Evolutionary conservation across 1,139 yeast genomes (phyloP), one percentile per base, ranked within the genome.

Genomic region (Geotrichum aggregatum): DNA sequence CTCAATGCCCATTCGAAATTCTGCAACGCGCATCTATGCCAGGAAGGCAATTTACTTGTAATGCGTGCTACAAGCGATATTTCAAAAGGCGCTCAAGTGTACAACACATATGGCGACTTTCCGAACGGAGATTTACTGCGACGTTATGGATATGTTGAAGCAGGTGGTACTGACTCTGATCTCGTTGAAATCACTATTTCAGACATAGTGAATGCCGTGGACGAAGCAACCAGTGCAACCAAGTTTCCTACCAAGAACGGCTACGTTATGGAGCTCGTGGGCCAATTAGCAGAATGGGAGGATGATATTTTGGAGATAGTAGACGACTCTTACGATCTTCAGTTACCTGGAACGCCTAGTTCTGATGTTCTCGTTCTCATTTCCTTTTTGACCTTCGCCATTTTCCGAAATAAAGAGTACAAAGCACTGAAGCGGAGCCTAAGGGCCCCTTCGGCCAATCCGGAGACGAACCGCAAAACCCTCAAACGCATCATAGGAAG

Each of bases 141-240:
- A 61, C 77, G 96, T 52, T 92, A 91, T 60, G 98, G 98, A 0
- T 92, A 87, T 63, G 94, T 87, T 21, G 97, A 92, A 67, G 68
- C 74, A 55, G 76, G 75, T 11, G 91, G 91, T 0, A 87, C 96
- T 0, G 79, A 77, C 49, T 80, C 74, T 64, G 98, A 92, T 65
- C 84, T 87, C 61, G 96, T 84, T 6, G 98, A 92, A 66, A 63
- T 92, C 28, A 50, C 56, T 7, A 61, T 46, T 19, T 38, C 22
- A 11, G 54, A 61, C 38, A 56, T 68, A 31, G 61, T 56, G 11
- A 56, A 57, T 14, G 57, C 61, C 3, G 51, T 58, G 10, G 47
- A 48, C 14, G 40, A 52, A 47, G 50, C 59, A 11, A 54, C 16
- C 42, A 58, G 10, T 52, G 54, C 28, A 52, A 52, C n/a, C 59